Percentiles rank a stretch among this genome's conserved stretches.
Conservation (phyloP, 2,329 filamentous ascomycete genomes). For the Alternaria sp. region DNA sequence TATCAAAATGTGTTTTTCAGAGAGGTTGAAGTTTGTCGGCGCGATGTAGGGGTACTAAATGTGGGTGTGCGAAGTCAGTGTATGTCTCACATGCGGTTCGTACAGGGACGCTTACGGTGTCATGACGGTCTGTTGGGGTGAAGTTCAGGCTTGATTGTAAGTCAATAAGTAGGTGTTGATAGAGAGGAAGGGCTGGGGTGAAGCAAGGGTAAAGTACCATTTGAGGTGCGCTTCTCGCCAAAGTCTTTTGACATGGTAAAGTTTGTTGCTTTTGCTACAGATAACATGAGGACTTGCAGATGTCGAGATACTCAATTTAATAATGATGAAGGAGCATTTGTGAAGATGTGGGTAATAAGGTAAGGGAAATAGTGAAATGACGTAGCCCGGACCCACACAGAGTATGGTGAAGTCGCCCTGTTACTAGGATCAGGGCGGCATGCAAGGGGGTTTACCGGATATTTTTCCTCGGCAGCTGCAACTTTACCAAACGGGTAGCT, state of each 20-base stretch:
- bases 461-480: not conserved
- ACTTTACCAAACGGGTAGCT: not conserved
- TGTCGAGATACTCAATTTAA: not conserved
- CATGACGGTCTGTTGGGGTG: conserved; percentile 47
- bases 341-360: not conserved
- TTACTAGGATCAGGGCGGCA: not conserved
- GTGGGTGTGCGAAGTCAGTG: too few relatives aligned
- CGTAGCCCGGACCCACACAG: not conserved
- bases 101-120: conserved; percentile 47
- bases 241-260: conserved; percentile 1
- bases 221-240: not conserved
- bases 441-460: not conserved
- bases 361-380: not conserved
- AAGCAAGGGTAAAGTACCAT: not conserved
- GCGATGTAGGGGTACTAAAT: conserved; percentile 59
- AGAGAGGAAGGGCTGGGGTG: too few relatives aligned
- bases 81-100: too few relatives aligned
- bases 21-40: conserved; percentile 45
- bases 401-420: not conserved
- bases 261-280: not conserved
- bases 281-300: not conserved
- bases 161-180: not conserved
- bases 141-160: conserved; percentile 18
- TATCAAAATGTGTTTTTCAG: conserved; percentile 59
- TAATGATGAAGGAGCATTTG: not conserved